phyloP scores from a whole-genome alignment of 1,284 basidiomycete species.

The Apiotrichum gracile region DNA sequence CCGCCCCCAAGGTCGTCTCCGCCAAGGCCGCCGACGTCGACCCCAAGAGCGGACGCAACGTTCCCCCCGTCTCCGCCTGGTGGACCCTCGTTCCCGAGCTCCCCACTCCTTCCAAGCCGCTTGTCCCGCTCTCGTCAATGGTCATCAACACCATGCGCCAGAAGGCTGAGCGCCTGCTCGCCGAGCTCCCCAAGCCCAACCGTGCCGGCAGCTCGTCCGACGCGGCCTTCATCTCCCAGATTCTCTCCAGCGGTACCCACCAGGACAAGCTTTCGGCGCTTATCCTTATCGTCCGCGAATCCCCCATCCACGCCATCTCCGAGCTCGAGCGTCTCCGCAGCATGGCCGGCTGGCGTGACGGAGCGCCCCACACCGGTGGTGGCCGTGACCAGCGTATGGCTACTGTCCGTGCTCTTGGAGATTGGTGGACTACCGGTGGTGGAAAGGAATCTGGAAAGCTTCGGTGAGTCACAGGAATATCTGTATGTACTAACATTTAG shows the following conservation, averaged over 20 bases:
- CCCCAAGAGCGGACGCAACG: slow-evolving; percentile 28
- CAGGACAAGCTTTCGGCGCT: slow-evolving; percentile 90
- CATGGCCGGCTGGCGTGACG: slow-evolving; percentile 71
- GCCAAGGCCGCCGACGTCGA: slow-evolving; percentile 21
- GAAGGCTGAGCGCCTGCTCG: slow-evolving; percentile 27
- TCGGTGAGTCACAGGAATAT: slow-evolving; percentile 53
- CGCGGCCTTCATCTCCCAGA: slow-evolving; percentile 70
- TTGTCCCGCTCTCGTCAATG: slow-evolving; percentile 14
- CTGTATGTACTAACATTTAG: slow-evolving; percentile 47
- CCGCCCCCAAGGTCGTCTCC: slow-evolving; percentile 31
- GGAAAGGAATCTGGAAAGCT: slow-evolving; percentile 67
- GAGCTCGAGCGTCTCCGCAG: slow-evolving; percentile 68
- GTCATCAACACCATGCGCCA: slow-evolving; percentile 30
- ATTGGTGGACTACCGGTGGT: slow-evolving; percentile 95
- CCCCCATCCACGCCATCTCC: slow-evolving; percentile 80
- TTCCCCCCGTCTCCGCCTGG: slow-evolving; percentile 32
- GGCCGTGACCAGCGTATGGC: slow-evolving; percentile 81
- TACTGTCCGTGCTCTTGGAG: slow-evolving; percentile 80
- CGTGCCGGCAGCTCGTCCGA: slow-evolving; percentile 56
- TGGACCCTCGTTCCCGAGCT: slow-evolving; percentile 29
- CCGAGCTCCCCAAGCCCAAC: slow-evolving; percentile 31
- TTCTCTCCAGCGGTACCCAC: slow-evolving; percentile 80
- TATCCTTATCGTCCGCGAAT: slow-evolving; percentile 82
- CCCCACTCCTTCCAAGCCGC: slow-evolving; percentile 18
- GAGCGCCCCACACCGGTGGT: slow-evolving; percentile 34